Evolutionary conservation across 164 flowering plant genomes (phyloP), one percentile per base, ranked within the genome.

Genomic region (Piper betle): DNA sequence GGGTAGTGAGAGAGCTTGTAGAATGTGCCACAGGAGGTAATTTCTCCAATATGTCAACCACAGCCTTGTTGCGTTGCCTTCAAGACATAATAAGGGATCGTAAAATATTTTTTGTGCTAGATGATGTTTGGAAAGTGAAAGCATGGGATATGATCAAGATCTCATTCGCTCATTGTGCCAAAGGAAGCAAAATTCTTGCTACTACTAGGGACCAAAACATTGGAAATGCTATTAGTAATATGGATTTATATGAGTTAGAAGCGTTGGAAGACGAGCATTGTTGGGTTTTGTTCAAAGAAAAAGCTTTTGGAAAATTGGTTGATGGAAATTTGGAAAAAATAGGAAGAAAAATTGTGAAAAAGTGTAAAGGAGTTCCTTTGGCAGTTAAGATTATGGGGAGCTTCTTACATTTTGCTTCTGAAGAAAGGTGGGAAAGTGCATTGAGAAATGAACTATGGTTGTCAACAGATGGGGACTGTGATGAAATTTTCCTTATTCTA

Each of bases 331-430:
- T 53, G 33, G 42, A 7, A n/a, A 18, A 40, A 13, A 19, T 64
- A 12, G 60, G 50, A 5, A 40, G 41, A 52, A 39, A 33, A 13
- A 40, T 64, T 39, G 66, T 55, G 10, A 10, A 25, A 37, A 71
- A 67, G 39, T 71, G 74, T 40, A 40, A 57, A n/a, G 74, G 74
- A 17, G 55, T 64, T 18, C 74, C 74, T 55, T 25, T 25, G 33
- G 69, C 66, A 39, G 62, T 55, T 20, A 66, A 66, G 60, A 55
- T 53, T 15, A 16, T 71, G 37, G 73, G 66, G 15, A 33, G 56
- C 25, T 53, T 71, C 42, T 39, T 42, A 13, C 38, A 48, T 11
- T 58, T 46, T 9, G 38, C 12, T 5, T 48, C 58, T 33, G 61
- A 20, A 53, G 46, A 55, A 15, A 65, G 62, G 37, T 25, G 33